Percentiles rank a stretch among this genome's conserved stretches.
phyloP scores from a whole-genome alignment of 2,329 filamentous ascomycete species.

The Aspergillus sp. region DNA sequence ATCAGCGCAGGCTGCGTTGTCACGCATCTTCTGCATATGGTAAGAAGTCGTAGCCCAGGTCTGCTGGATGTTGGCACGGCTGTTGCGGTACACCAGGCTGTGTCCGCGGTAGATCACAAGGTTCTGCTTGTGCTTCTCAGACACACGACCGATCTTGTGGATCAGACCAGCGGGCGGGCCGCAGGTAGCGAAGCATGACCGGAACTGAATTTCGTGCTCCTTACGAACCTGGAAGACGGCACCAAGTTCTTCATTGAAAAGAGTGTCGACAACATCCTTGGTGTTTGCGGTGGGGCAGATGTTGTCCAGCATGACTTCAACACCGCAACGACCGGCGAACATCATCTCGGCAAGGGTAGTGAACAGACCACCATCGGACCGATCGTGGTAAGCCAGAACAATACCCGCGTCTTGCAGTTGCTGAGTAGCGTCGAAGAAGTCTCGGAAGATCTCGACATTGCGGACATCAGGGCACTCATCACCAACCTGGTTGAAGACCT shows the following conservation, averaged over 20 bases:
- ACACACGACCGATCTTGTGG: slow-evolving; percentile 77
- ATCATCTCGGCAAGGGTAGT: slow-evolving; percentile 95
- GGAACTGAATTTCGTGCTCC: slow-evolving; percentile 79
- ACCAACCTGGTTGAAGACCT: slow-evolving; percentile 83
- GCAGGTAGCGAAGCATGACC: slow-evolving; percentile 85
- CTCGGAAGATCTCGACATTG: slow-evolving; percentile 74
- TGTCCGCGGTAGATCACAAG: slow-evolving; percentile 72
- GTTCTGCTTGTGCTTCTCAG: slow-evolving; percentile 65
- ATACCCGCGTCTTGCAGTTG: slow-evolving; percentile 64
- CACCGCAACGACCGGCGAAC: slow-evolving; percentile 89
- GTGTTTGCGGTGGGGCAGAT: slow-evolving; percentile 58
- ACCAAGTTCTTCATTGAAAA: slow-evolving; percentile 96
- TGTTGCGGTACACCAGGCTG: slow-evolving; percentile 65
- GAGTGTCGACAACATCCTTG: slow-evolving; percentile 65
- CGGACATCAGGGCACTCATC: slow-evolving; percentile 82
- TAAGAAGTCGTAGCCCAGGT: slow-evolving; percentile 87
- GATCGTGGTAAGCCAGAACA: slow-evolving; percentile 91
- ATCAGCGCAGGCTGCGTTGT: slow-evolving; percentile 84
- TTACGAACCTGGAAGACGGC: slow-evolving; percentile 94
- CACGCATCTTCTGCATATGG: slow-evolving; percentile 84
- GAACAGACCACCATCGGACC: slow-evolving; percentile 87
- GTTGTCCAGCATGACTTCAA: slow-evolving; percentile 78
- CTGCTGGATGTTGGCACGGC: slow-evolving; percentile 73
- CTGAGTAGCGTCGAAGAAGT: slow-evolving; percentile 86
- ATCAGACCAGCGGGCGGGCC: slow-evolving; percentile 79